Conservation (phyloP, 176 grass and related monocot species). For the Oropetium thomaeum region DNA sequence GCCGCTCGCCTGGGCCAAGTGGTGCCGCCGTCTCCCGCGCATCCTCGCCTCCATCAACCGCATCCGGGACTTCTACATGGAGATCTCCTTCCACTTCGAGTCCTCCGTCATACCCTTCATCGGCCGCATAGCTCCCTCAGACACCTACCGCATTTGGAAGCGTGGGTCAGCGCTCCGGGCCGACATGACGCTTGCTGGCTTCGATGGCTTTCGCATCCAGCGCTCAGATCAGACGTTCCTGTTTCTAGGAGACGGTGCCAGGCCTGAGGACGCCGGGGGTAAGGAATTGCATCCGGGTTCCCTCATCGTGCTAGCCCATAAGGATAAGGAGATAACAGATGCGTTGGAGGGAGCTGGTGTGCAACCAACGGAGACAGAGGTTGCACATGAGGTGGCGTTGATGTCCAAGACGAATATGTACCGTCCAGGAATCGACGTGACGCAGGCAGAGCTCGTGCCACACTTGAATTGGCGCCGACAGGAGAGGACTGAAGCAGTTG, state of each 20-base stretch:
- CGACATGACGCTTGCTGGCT: conserved; percentile 91
- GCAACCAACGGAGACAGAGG: conserved; percentile 78
- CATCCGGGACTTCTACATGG: conserved; percentile 97
- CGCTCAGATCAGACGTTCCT: conserved; percentile 92
- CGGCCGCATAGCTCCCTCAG: conserved; percentile 86
- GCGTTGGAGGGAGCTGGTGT: conserved; percentile 86
- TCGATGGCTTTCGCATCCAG: conserved; percentile 91
- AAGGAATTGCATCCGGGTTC: conserved; percentile 72
- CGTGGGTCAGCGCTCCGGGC: conserved; percentile 61
- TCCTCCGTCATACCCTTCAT: conserved; percentile 97
- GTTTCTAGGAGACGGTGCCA: conserved; percentile 71
- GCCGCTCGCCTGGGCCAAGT: conserved; percentile 96
- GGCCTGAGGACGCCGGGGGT: conserved; percentile 43
- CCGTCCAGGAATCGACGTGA: conserved; percentile 86
- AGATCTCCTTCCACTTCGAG: conserved; percentile 99
- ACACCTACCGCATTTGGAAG: conserved; percentile 99
- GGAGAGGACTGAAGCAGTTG: conserved; percentile 65
- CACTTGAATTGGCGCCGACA: conserved; percentile 93
- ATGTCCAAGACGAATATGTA: conserved; percentile 99
- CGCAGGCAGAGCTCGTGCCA: conserved; percentile 84
- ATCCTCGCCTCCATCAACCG: conserved; percentile 68
- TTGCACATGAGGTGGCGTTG: conserved; percentile 81
- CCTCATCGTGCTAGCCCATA: conserved; percentile 85
- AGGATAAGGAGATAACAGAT: conserved; percentile 96
- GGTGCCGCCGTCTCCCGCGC: conserved; percentile 84